phyloP scores from a whole-genome alignment of 2,329 filamentous ascomycete genomes.

The Calonectria henricotiae region DNA sequence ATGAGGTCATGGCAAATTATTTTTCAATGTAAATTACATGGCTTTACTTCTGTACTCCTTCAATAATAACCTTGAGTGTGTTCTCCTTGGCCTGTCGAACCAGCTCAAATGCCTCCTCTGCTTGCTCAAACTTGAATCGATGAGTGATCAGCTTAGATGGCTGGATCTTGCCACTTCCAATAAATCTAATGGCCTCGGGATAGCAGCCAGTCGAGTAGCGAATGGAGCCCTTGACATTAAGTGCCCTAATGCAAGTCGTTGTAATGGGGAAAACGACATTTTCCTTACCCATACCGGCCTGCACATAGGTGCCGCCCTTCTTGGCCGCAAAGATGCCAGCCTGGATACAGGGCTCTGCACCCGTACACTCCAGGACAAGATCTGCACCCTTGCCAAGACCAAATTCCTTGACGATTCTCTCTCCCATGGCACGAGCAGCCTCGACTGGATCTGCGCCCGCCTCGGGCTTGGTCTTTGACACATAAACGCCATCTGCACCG shows the following conservation, averaged over 20 bases:
- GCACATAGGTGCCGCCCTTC: slow-evolving; percentile 67
- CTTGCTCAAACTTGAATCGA: slow-evolving; percentile 60
- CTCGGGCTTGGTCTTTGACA: slow-evolving; percentile 53
- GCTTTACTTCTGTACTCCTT: slow-evolving; percentile 38
- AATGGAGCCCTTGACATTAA: slow-evolving; percentile 68
- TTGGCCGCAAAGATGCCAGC: slow-evolving; percentile 63
- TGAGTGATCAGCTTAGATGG: slow-evolving; percentile 58
- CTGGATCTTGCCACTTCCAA: slow-evolving; percentile 66
- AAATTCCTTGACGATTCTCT: slow-evolving; percentile 56
- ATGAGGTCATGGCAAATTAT: background rate
- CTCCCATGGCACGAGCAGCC: slow-evolving; percentile 58
- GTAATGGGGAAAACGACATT: slow-evolving; percentile 69
- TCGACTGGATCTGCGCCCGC: slow-evolving; percentile 56
- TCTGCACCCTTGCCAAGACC: slow-evolving; percentile 61
- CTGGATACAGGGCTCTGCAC: slow-evolving; percentile 65
- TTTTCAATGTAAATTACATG: background rate
- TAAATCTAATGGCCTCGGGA: slow-evolving; percentile 65
- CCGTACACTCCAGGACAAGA: slow-evolving; percentile 67
- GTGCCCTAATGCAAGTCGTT: slow-evolving; percentile 64
- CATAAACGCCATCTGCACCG: slow-evolving; percentile 62
- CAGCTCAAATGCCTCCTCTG: slow-evolving; percentile 64
- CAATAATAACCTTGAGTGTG: slow-evolving; percentile 49
- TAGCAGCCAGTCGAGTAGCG: slow-evolving; percentile 69
- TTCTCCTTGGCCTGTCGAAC: slow-evolving; percentile 45
- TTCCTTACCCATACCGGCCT: slow-evolving; percentile 69